Conservation (phyloP, 2,329 filamentous ascomycete genomes). For the Magnaporthales sp. region DNA sequence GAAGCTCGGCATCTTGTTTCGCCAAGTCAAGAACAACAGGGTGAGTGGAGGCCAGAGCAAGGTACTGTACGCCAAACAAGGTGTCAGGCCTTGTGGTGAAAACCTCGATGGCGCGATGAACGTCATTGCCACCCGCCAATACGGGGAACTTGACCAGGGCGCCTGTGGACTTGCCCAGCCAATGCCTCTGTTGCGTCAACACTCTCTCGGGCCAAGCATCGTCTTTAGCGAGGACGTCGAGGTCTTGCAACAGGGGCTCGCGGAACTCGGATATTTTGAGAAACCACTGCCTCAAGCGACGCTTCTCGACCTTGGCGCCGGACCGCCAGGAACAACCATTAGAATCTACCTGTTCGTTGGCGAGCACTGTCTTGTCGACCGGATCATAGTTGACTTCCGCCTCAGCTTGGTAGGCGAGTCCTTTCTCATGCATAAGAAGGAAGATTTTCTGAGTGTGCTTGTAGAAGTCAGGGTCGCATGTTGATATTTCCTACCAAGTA, state of each 20-base stretch:
- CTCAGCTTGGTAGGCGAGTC: constrained; percentile 74
- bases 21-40: constrained; percentile 57
- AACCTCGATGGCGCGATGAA: constrained; percentile 51
- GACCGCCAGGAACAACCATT: constrained; percentile 82
- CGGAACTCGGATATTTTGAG: constrained; percentile 75
- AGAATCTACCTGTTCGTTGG: constrained; percentile 88
- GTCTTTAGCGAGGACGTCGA: constrained; percentile 54
- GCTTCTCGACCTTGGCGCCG: constrained; percentile 74
- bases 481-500: constrained; percentile 61
- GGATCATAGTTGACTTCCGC: constrained; percentile 87
- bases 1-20: constrained; percentile 49
- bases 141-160: constrained; percentile 62
- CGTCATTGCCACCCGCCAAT: constrained; percentile 22
- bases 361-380: constrained; percentile 79
- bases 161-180: constrained; percentile 74
- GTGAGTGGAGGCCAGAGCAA: constrained; percentile 69
- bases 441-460: constrained; percentile 85
- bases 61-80: constrained; percentile 76
- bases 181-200: constrained; percentile 75
- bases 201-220: constrained; percentile 77
- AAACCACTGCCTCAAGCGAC: constrained; percentile 81
- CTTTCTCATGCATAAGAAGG: constrained; percentile 62
- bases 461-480: constrained; percentile 79
- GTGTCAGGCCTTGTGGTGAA: constrained; percentile 85
- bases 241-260: constrained; percentile 60